These are phyloP conservation scores for Dothideomycetidae sp. DNA, from an alignment of 2,329 filamentous ascomycete species.

Conservation along the genomic window DNA sequence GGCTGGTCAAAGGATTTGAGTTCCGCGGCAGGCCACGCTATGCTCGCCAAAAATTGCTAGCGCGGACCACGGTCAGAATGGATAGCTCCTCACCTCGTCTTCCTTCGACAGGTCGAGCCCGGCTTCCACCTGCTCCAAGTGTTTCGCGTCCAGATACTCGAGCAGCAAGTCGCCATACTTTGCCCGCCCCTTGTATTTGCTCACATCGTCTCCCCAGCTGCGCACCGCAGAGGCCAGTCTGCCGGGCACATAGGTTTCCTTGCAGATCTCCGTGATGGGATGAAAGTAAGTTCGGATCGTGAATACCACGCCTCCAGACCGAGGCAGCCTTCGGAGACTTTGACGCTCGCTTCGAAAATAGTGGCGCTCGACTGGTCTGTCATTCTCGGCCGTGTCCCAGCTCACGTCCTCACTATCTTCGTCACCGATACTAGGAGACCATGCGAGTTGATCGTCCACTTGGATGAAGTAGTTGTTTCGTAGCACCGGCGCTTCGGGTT, in stretches of 20 bases:
- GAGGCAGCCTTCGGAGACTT: conserved; percentile 38
- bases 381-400: conserved; percentile 65
- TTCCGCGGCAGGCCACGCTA: too few species aligned
- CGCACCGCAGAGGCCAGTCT: conserved; percentile 62
- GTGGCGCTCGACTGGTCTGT: conserved; percentile 57
- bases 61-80: too few species aligned
- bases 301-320: conserved; percentile 43
- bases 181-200: conserved; percentile 62
- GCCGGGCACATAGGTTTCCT: conserved; percentile 65
- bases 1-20: too few species aligned
- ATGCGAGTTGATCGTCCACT: conserved; percentile 62
- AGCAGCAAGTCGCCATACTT: conserved; percentile 59
- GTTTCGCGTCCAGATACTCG: conserved; percentile 61
- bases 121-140: conserved; percentile 54
- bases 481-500: conserved; percentile 50
- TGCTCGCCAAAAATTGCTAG: too few species aligned
- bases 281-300: conserved; percentile 72
- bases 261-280: conserved; percentile 50
- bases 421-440: conserved; percentile 60
- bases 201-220: conserved; percentile 69
- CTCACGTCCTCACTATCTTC: conserved; percentile 52
- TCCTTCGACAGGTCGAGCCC: conserved; percentile 51
- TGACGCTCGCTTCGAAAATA: conserved; percentile 67
- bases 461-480: conserved; percentile 83
- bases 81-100: conserved; percentile 47